Base-by-base conservation (phyloP, 768 basidiomycete genomes). In the Cubamyces sp. region DNA sequence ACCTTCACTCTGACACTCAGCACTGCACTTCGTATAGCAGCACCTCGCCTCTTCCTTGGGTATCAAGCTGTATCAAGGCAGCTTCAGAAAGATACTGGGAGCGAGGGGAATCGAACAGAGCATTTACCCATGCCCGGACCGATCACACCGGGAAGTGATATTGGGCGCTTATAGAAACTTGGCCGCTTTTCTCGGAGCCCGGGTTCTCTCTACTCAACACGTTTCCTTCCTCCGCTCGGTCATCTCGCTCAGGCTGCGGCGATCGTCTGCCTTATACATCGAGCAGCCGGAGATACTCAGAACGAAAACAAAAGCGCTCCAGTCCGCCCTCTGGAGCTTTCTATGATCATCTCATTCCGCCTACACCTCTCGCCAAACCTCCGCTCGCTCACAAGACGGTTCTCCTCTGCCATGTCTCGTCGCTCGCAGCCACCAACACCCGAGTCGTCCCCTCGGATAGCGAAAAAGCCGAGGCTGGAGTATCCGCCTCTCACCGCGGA, bases 401-500 rank as follows among this genome's bases (percentile, higher is more conserved):
- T 51, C 50, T n/a, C 41, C 2, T 52, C 48, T 37, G 54, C 51
- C 25, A 87, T 88, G 86, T 77, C 81, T 45, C 78, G 83, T 68
- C 85, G 86, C 64, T 74, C 80, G 0, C 76, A 73, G 41, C 84
- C 85, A 23, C 64, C 76, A 30, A 84, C 86, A 19, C 79, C 79
- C 18, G 73, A 81, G 7, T 77, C 80, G 6, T 72, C 82, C n/a
- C 68, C 68, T 28, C 69, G 71, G 16, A 57, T 65, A 40, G 67
- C 77, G 0, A 91, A 91, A 71, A 82, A 85, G 8, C 76, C 78
- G 42, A 84, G 79, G 67, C 67, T 84, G 9, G 84, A 82, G 6
- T 60, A 61, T 16, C 57, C 64, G 4, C 83, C 86, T 65, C 80
- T 92, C 18, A 87, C 87, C 0, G 71, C 80, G 1, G 86, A 87